These are phyloP conservation scores for Phytophthora podocarpi DNA, from an alignment of 352 stramenopile species.

Conservation along the genomic window DNA sequence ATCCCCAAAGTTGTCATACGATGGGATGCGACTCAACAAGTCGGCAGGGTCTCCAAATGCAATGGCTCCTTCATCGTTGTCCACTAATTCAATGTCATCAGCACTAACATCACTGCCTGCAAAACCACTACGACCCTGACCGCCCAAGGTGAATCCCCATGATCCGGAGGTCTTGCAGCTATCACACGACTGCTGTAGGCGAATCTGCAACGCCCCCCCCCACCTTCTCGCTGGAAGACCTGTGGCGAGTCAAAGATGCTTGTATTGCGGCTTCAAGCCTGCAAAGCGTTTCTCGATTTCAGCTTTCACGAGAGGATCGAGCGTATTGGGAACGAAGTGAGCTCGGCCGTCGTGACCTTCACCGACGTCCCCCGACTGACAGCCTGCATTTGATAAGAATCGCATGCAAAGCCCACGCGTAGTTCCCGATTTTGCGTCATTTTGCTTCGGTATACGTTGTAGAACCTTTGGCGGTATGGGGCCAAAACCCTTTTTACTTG, in stretches of 20 bases:
- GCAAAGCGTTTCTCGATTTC: neutral
- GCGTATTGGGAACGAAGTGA: neutral
- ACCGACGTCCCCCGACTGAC: neutral
- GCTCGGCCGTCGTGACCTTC: neutral
- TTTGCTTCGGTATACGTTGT: neutral
- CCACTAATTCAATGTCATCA: neutral
- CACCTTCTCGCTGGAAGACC: neutral
- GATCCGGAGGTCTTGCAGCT: neutral
- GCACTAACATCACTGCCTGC: neutral
- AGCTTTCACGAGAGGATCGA: neutral
- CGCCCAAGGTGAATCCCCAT: neutral
- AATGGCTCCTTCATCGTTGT: neutral
- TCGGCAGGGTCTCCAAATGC: neutral
- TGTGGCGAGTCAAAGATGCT: too few species aligned
- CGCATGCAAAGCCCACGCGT: neutral
- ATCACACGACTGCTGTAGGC: neutral
- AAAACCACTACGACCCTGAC: too few species aligned
- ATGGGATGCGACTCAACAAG: neutral
- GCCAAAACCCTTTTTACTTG: neutral
- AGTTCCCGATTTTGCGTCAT: neutral
- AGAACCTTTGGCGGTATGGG: neutral
- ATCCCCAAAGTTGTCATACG: neutral
- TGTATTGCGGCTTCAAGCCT: neutral
- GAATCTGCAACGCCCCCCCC: neutral
- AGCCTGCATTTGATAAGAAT: neutral